These are phyloP conservation scores for Suhomyces choctaworum DNA, from an alignment of 1,139 yeast genomes.

Conservation along the genomic window DNA sequence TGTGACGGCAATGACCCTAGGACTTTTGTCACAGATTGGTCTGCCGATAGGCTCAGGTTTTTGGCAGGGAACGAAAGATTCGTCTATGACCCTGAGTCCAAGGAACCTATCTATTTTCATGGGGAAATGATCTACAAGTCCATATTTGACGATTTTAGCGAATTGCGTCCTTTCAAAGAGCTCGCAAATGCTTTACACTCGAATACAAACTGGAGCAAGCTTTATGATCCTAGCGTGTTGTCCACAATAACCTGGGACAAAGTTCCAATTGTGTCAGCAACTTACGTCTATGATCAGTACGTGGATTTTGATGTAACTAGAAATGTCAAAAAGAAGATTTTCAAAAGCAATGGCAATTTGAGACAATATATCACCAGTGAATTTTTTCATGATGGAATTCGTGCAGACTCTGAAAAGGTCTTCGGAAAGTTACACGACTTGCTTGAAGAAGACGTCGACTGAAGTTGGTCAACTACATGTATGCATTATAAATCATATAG, in stretches of 20 bases:
- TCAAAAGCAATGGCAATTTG: constrained; percentile 35
- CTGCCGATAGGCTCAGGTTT: constrained; percentile 46
- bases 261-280: constrained; percentile 54
- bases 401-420: constrained; percentile 43
- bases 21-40: constrained; percentile 35
- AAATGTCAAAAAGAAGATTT: constrained; percentile 32
- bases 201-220: constrained; percentile 39
- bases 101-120: constrained; percentile 45
- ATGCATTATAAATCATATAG: too few relatives aligned
- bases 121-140: constrained; percentile 59
- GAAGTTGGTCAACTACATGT: constrained; percentile 5
- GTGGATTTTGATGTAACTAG: constrained; percentile 51
- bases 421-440: constrained; percentile 42
- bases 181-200: constrained; percentile 46
- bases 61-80: constrained; percentile 27
- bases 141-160: constrained; percentile 50
- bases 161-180: constrained; percentile 39
- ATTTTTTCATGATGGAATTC: constrained; percentile 53
- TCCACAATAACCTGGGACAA: constrained; percentile 27
- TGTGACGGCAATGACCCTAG: constrained; percentile 36
- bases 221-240: constrained; percentile 41
- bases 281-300: constrained; percentile 53
- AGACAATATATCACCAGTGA: constrained; percentile 50
- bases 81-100: constrained; percentile 20
- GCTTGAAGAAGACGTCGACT: constrained; percentile 48